Percentiles rank a stretch among this genome's conserved stretches.
Evolutionary conservation across 495 filamentous ascomycete species (phyloP).

Genomic region (Penicillium antarcticum): DNA sequence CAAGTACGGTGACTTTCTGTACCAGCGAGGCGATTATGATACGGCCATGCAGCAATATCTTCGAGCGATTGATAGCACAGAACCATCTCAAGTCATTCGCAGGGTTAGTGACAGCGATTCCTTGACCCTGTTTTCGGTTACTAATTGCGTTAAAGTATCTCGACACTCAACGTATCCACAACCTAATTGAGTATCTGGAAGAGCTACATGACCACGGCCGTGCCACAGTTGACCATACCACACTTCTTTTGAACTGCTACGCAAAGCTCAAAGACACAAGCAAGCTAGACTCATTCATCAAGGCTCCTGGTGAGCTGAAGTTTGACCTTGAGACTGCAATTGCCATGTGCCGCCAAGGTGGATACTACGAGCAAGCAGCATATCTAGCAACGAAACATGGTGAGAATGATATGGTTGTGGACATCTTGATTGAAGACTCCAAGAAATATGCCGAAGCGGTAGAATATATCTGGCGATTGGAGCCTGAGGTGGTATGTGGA

Average conservation of each 20-base stretch:
- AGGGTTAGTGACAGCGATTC: conserved; percentile 52
- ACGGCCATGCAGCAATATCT: conserved; percentile 98
- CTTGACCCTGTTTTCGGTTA: not conserved
- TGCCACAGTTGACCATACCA: conserved; percentile 95
- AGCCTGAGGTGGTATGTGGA: conserved; percentile 69
- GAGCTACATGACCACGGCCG: conserved; percentile 92
- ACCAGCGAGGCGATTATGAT: conserved; percentile 91
- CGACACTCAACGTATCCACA: conserved; percentile 94
- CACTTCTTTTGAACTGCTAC: conserved; percentile 91
- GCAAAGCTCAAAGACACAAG: conserved; percentile 94
- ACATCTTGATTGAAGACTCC: conserved; percentile 92
- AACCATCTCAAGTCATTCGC: conserved; percentile 90
- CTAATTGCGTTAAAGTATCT: conserved; percentile 60
- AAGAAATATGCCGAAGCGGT: conserved; percentile 84
- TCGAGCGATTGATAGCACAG: conserved; percentile 90
- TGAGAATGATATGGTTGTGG: conserved; percentile 89
- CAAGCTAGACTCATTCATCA: conserved; percentile 95
- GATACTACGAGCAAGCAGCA: conserved; percentile 96
- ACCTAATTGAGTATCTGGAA: conserved; percentile 96
- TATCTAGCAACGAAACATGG: conserved; percentile 92
- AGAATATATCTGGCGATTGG: conserved; percentile 83
- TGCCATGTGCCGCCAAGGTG: conserved; percentile 94
- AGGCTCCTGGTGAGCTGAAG: conserved; percentile 88
- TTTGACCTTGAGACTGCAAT: conserved; percentile 98
- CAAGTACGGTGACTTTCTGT: conserved; percentile 93